phyloP scores from a whole-genome alignment of 2,329 filamentous ascomycete genomes.

The Fusarium robinianum region DNA sequence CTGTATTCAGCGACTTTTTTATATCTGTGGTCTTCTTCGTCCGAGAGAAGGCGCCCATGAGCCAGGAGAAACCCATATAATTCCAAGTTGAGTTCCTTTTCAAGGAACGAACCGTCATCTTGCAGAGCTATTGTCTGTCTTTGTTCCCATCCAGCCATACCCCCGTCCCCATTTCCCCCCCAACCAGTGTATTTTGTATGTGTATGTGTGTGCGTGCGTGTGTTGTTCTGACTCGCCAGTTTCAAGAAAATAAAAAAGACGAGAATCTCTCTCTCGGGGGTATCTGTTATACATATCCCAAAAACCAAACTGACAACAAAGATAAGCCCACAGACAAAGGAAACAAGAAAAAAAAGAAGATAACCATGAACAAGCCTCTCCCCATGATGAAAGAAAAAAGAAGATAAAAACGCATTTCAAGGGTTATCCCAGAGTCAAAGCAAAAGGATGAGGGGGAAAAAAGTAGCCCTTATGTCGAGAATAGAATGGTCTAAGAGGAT shows the following conservation, averaged over 20 bases:
- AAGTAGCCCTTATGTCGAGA: slow-evolving; percentile 19
- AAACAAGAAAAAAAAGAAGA: slow-evolving; percentile 17
- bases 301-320: slow-evolving; percentile 23
- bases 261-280: slow-evolving; percentile 34
- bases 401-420: no score
- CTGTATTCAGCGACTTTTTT: no score
- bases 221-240: slow-evolving; percentile 21
- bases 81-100: no score
- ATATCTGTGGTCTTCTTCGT: no score
- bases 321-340: slow-evolving; percentile 27
- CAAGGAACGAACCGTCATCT: no score
- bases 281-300: slow-evolving; percentile 39
- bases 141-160: not conserved
- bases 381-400: slow-evolving; percentile 1
- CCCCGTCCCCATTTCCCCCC: slow-evolving; percentile 3
- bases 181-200: slow-evolving; percentile 23
- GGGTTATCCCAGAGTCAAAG: no score
- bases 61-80: no score
- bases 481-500: no score
- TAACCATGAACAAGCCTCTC: slow-evolving; percentile 1
- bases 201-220: no score
- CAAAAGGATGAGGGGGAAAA: slow-evolving; percentile 1
- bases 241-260: slow-evolving; percentile 1
- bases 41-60: no score
- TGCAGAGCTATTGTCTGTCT: slow-evolving; percentile 1